Base-by-base conservation (phyloP, 2,329 filamentous ascomycete genomes). In the Camillea tinctor region DNA sequence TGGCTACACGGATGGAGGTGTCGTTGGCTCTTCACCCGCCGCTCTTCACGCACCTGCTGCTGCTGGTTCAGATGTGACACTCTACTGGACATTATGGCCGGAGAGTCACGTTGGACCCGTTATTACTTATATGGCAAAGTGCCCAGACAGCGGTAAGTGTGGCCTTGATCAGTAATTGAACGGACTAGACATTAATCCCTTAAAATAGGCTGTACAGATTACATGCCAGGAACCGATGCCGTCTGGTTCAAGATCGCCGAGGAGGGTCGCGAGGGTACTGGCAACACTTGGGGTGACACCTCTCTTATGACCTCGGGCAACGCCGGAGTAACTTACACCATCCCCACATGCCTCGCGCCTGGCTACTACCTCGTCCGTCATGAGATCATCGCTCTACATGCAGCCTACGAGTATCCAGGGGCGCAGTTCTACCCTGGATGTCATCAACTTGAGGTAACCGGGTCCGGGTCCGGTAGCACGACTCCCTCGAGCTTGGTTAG, bases 61-160 rank as follows among this genome's bases (percentile, higher is more conserved):
- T 4, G 83, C 84, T 2, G 84, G 85, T 2, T 81, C 79, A 1
- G 77, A 76, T 0, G 81, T 87, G 40, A 80, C 77, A 9, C 75
- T 87, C 2, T 74, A 74, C 57, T 87, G 85, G 84, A 87, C 84
- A 4, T 66, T 79, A 1, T 81, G 78, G 78, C 77, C 78, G 0
- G 77, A 79, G 7, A 79, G 75, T 4, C 83, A 85, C 60, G 74
- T 82, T 26, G 84, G 84, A 0, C 84, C 84, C 1, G 71, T 81
- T 1, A 75, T 87, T 58, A 87, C 84, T 0, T 87, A 87, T 68
- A 84, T 87, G 83, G 84, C 84, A 4, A 75, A 77, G 36, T 87
- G 85, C 70, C 82, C 83, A 0, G 79, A 81, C 50, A 69, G 73
- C 0, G 78, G 82, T 77, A 63, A 58, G 72, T 66, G 22, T 19